phyloP scores from a whole-genome alignment of 139 green algal genomes.

The Monoraphidium neglectum region DNA sequence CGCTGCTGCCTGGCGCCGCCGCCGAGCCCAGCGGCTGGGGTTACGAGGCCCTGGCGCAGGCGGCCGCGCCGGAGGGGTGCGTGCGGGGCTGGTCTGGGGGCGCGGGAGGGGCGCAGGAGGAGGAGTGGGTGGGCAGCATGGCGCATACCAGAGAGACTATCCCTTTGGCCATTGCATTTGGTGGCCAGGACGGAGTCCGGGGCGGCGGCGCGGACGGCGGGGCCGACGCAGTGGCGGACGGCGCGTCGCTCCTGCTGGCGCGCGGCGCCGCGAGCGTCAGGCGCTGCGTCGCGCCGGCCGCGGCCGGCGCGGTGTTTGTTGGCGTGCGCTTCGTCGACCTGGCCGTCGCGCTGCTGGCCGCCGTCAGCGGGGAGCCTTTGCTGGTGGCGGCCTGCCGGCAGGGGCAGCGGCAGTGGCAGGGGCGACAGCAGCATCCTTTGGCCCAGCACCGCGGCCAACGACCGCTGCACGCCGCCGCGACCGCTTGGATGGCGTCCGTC shows the following conservation, averaged over 20 bases:
- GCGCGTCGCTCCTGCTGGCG: neutral
- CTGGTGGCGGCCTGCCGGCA: neutral
- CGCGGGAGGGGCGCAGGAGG: neutral
- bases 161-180: no score
- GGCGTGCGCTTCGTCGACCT: slow-evolving; percentile 10
- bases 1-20: no score
- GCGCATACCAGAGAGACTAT: neutral
- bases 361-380: neutral
- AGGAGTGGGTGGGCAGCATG: neutral
- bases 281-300: neutral
- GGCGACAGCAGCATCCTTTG: neutral
- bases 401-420: no score
- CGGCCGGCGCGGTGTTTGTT: neutral
- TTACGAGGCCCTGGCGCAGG: no score
- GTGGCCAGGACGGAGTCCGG: neutral
- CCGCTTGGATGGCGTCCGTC: no score
- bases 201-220: neutral
- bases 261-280: neutral
- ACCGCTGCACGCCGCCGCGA: neutral
- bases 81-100: neutral
- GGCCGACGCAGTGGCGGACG: neutral
- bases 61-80: no score
- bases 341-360: neutral
- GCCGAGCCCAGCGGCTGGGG: no score
- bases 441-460: neutral